These are phyloP conservation scores for Fragaria ananassa DNA, from an alignment of 306 rosid genomes.

Conservation along the genomic window DNA sequence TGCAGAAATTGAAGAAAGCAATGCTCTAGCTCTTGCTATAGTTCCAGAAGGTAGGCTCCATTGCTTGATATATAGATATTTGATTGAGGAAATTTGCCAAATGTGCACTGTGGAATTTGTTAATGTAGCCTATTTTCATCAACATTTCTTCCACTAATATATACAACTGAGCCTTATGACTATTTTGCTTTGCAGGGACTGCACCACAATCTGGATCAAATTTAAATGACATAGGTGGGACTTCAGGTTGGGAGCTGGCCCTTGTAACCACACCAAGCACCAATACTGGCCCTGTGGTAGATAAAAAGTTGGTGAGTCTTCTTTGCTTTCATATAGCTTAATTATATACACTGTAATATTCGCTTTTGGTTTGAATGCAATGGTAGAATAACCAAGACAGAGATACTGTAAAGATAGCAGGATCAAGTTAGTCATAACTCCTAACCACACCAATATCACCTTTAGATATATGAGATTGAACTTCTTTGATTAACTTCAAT, in stretches of 20 bases:
- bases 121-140: no score
- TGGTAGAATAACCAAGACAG: not conserved
- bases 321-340: slow-evolving; percentile 10
- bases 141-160: no score
- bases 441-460: not conserved
- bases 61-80: not conserved
- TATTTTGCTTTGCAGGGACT: slow-evolving; percentile 39
- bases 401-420: not conserved
- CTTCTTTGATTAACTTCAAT: not conserved
- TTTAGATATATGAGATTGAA: not conserved
- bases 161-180: not conserved
- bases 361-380: not conserved
- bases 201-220: slow-evolving; percentile 27
- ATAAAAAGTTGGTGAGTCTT: slow-evolving; percentile 61
- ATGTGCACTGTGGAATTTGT: not conserved
- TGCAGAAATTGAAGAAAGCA: slow-evolving; percentile 70
- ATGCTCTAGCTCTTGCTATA: slow-evolving; percentile 91
- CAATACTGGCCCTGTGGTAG: slow-evolving; percentile 35
- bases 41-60: slow-evolving; percentile 55
- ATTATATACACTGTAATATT: not conserved
- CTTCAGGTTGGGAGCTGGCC: slow-evolving; percentile 91
- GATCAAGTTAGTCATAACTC: not conserved
- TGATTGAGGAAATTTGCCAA: slow-evolving; percentile 9
- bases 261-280: slow-evolving; percentile 73
- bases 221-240: slow-evolving; percentile 48